Conservation (phyloP, 805 yeast species). For the Scheffersomyces coipomensis region DNA sequence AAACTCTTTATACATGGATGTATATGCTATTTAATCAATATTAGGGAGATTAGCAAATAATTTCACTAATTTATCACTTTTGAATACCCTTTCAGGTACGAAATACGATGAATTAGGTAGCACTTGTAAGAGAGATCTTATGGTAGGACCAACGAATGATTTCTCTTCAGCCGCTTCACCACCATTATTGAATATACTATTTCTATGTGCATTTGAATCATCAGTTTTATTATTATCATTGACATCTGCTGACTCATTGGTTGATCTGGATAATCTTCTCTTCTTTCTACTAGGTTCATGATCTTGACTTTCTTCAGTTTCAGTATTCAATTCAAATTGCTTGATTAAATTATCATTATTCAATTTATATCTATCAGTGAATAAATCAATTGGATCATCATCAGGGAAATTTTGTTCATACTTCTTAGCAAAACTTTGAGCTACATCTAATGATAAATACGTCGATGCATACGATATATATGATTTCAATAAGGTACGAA, state of each 20-base stretch:
- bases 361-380: slow-evolving; percentile 38
- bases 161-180: slow-evolving; percentile 11
- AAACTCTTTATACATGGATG: no score
- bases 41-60: slow-evolving; percentile 31
- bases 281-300: slow-evolving; percentile 10
- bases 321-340: slow-evolving; percentile 33
- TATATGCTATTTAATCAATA: slow-evolving; percentile 7
- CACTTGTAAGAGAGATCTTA: slow-evolving; percentile 47
- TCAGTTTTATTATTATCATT: slow-evolving; percentile 15
- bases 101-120: slow-evolving; percentile 63
- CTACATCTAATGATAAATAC: slow-evolving; percentile 68
- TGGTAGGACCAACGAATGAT: slow-evolving; percentile 31
- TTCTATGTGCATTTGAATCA: slow-evolving; percentile 8
- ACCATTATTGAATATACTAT: slow-evolving; percentile 2
- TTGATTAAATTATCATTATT: slow-evolving; percentile 36
- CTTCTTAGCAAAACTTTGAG: slow-evolving; percentile 63
- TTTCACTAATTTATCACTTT: slow-evolving; percentile 51
- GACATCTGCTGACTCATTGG: slow-evolving; percentile 4
- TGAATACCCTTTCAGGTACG: slow-evolving; percentile 51
- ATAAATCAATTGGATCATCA: slow-evolving; percentile 42
- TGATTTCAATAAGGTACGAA: slow-evolving; percentile 33
- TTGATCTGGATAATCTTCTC: slow-evolving; percentile 10
- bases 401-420: slow-evolving; percentile 66
- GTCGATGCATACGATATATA: slow-evolving; percentile 69
- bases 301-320: slow-evolving; percentile 11